These are phyloP conservation scores for Rhodotorula diobovata DNA, from an alignment of 768 basidiomycete genomes.

Conservation along the genomic window DNA sequence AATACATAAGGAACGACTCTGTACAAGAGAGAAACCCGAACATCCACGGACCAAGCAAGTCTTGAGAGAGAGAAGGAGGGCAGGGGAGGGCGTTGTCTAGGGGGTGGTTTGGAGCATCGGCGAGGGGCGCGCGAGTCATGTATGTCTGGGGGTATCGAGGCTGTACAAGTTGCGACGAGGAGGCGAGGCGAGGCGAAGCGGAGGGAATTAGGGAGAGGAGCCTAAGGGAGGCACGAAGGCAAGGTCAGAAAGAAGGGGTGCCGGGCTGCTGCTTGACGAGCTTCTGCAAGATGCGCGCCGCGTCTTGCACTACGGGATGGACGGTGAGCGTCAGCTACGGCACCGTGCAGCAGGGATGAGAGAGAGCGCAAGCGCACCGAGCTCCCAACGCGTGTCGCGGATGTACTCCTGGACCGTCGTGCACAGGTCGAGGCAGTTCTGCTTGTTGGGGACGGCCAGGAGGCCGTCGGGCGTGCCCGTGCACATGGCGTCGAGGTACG, in stretches of 20 bases:
- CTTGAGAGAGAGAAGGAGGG: no score
- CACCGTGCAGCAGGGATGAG: neutral
- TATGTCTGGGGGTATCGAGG: neutral
- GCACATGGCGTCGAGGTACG: constrained; percentile 38
- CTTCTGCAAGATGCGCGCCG: constrained; percentile 23
- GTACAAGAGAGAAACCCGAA: no score
- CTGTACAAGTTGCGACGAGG: neutral
- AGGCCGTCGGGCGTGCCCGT: constrained; percentile 37
- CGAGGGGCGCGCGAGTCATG: neutral
- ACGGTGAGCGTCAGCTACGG: neutral
- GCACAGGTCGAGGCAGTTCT: constrained; percentile 34
- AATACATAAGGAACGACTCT: no score
- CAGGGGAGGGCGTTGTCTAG: no score
- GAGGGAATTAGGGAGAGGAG: neutral
- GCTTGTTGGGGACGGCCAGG: constrained; percentile 31
- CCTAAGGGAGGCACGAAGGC: no score
- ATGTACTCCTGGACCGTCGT: constrained; percentile 32
- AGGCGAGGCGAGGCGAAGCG: neutral
- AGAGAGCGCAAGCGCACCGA: constrained; percentile 11
- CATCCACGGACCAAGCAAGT: no score
- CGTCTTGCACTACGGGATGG: constrained; percentile 25
- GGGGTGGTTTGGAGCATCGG: no score
- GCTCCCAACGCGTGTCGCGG: constrained; percentile 30
- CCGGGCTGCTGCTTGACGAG: constrained; percentile 8
- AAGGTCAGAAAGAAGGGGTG: constrained; percentile 4